Conservation (phyloP, 2,329 filamentous ascomycete genomes). For the Cryphonectria radicalis region DNA sequence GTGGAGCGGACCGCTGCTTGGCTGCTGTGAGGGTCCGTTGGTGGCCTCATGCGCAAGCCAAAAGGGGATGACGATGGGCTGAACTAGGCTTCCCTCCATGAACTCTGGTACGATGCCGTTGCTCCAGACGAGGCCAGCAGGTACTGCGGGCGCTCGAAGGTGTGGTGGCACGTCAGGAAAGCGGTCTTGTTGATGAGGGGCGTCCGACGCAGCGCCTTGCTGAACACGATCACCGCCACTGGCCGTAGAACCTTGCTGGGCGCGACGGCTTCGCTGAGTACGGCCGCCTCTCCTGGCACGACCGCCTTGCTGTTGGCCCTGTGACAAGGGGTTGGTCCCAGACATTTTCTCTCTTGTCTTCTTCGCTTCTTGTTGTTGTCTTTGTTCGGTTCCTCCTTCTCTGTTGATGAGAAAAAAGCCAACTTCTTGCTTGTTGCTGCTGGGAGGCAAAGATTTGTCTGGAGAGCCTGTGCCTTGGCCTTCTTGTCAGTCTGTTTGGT, state of each 20-base stretch:
- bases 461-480: neutral
- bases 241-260: neutral
- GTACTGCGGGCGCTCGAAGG: neutral
- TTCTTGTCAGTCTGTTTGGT: neutral
- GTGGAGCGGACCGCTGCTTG: neutral
- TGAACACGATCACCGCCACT: neutral
- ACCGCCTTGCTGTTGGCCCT: neutral
- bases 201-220: neutral
- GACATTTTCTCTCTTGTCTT: neutral
- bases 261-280: neutral
- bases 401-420: neutral
- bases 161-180: neutral
- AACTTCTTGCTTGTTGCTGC: neutral
- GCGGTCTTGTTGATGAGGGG: no score
- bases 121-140: neutral
- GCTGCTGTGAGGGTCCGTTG: neutral
- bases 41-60: neutral
- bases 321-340: neutral
- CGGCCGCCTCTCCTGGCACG: neutral
- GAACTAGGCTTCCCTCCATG: neutral
- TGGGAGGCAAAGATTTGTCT: neutral
- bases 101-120: neutral
- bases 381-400: neutral
- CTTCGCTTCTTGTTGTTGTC: no score
- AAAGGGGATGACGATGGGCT: neutral